phyloP scores from a whole-genome alignment of 257 asterid genomes.

The Scutellaria galericulata region DNA sequence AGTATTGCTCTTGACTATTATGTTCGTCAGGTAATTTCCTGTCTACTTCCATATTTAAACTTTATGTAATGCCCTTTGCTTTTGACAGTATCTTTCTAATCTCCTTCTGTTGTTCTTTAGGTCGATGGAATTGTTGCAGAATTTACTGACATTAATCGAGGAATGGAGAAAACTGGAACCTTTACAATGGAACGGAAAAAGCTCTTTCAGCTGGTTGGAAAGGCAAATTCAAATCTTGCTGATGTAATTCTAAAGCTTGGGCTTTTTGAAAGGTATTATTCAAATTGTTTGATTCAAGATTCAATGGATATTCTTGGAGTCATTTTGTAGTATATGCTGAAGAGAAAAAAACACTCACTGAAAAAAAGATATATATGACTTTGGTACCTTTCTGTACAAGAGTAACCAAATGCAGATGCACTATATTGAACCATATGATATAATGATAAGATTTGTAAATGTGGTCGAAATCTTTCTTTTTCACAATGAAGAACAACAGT shows the following conservation, averaged over 20 bases:
- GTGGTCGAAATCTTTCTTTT: background rate
- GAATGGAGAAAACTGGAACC: constrained; percentile 96
- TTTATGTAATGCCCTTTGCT: constrained; percentile 15
- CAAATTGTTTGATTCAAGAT: constrained; percentile 11
- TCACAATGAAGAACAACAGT: background rate
- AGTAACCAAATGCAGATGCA: background rate
- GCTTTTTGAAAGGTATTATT: constrained; percentile 84
- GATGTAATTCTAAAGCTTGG: constrained; percentile 98
- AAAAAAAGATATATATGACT: background rate
- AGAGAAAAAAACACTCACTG: background rate
- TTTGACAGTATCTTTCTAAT: background rate
- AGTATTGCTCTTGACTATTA: constrained; percentile 99
- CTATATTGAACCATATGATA: background rate
- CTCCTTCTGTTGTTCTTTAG: constrained; percentile 44
- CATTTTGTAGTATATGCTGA: background rate
- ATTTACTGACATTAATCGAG: constrained; percentile 92
- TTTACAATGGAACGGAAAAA: constrained; percentile 91
- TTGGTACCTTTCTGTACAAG: background rate
- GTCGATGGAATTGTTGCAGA: constrained; percentile 98
- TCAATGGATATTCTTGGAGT: background rate
- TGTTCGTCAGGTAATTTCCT: constrained; percentile 82
- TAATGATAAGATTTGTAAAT: background rate
- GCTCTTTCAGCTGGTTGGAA: constrained; percentile 95
- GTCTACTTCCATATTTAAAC: constrained; percentile 19
- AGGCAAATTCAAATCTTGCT: constrained; percentile 97